Percentiles rank a stretch among this genome's conserved stretches.
These are phyloP conservation scores for Termitomyces sp. DNA, from an alignment of 768 basidiomycete genomes.

Conservation along the genomic window DNA sequence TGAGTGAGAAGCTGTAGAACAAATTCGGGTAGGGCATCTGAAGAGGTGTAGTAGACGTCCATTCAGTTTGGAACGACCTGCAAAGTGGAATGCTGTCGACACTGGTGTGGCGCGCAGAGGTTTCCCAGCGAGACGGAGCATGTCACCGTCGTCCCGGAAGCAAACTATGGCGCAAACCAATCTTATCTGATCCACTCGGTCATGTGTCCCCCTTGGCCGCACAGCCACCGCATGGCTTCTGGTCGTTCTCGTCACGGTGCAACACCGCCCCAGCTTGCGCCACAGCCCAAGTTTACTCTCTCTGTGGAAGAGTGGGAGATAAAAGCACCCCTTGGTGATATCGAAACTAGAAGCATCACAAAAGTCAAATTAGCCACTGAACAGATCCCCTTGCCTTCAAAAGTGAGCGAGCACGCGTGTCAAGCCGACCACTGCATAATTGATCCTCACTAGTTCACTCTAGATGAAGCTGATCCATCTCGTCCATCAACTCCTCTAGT, in stretches of 20 bases:
- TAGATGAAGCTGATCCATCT: slow-evolving; percentile 24
- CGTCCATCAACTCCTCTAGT: slow-evolving; percentile 34
- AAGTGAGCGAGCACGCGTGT: slow-evolving; percentile 42
- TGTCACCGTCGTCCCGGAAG: neutral
- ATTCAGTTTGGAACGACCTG: neutral
- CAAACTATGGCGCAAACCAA: neutral
- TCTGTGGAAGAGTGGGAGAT: slow-evolving; percentile 91
- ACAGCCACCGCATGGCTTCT: slow-evolving; percentile 12
- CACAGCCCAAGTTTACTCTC: slow-evolving; percentile 36
- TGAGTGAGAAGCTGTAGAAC: neutral
- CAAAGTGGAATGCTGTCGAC: neutral
- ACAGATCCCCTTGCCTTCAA: slow-evolving; percentile 59
- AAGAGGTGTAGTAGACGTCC: slow-evolving; percentile 1
- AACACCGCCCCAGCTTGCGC: slow-evolving; percentile 10
- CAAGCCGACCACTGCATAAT: slow-evolving; percentile 2
- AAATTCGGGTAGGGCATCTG: neutral
- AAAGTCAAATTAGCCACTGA: slow-evolving; percentile 58
- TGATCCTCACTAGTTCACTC: slow-evolving; percentile 21
- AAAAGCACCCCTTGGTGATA: slow-evolving; percentile 68
- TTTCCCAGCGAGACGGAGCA: neutral
- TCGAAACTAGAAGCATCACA: slow-evolving; percentile 60
- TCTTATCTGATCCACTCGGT: neutral
- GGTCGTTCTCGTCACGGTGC: slow-evolving; percentile 9
- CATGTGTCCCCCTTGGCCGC: neutral
- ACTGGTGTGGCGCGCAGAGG: neutral